These are phyloP conservation scores for Candida gorgasii DNA, from an alignment of 805 yeast species.

Conservation along the genomic window DNA sequence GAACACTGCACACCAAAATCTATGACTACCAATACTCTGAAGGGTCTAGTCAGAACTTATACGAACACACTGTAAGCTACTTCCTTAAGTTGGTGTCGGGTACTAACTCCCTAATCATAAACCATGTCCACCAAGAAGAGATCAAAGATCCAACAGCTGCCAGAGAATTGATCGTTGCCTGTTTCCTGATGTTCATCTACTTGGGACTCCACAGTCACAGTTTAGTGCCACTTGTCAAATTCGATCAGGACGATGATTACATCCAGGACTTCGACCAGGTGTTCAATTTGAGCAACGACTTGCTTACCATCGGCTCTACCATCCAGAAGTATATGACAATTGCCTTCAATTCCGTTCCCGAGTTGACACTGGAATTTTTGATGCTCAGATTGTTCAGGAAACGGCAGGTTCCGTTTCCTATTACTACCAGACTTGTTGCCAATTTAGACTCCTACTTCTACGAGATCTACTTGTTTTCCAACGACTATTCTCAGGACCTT, in stretches of 20 bases:
- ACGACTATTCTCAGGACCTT: background rate
- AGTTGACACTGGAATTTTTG: background rate
- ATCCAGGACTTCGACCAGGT: constrained; percentile 51
- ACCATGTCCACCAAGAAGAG: background rate
- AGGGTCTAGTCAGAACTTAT: background rate
- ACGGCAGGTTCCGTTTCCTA: background rate
- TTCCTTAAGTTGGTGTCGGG: background rate
- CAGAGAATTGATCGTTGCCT: background rate
- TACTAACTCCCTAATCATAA: background rate
- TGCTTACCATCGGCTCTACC: constrained; percentile 9
- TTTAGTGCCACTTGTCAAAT: constrained; percentile 29
- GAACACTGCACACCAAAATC: background rate
- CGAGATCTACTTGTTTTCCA: background rate
- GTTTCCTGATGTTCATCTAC: constrained; percentile 25
- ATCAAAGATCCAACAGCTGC: background rate
- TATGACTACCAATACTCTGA: background rate
- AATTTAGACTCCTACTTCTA: background rate
- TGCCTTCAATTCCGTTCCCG: background rate
- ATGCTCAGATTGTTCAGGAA: background rate
- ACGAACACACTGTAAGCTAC: background rate
- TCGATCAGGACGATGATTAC: constrained; percentile 13
- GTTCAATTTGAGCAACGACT: constrained; percentile 46
- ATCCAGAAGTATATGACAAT: background rate
- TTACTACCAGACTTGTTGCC: background rate
- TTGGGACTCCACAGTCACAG: constrained; percentile 33